phyloP scores from a whole-genome alignment of 148 eudicot genomes.

The Beta vulgaris region DNA sequence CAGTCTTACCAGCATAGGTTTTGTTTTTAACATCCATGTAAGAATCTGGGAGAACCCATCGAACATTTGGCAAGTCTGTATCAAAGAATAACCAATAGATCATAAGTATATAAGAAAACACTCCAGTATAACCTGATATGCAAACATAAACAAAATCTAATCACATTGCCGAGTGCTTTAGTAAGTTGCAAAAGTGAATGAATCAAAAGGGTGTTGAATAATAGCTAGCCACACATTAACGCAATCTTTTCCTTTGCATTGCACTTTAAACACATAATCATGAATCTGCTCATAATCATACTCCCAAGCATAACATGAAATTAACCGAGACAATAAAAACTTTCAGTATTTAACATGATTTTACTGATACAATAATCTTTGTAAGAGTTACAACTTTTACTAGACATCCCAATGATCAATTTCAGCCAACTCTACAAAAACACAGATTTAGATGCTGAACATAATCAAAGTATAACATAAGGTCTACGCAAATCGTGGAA shows the following conservation, averaged over 20 bases:
- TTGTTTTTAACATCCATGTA: slow-evolving; percentile 72
- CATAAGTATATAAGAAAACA: background rate
- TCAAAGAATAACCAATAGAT: background rate
- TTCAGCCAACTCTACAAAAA: no score
- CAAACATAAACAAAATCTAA: background rate
- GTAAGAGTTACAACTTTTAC: background rate
- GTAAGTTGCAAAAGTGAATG: background rate
- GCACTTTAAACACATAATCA: no score
- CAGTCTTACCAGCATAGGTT: slow-evolving; percentile 62
- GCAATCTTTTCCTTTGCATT: no score
- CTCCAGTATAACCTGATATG: background rate
- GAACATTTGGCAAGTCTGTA: slow-evolving; percentile 49
- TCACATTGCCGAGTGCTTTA: background rate
- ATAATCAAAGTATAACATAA: no score
- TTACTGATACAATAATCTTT: background rate
- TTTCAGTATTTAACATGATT: background rate
- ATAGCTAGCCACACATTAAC: no score
- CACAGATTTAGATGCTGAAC: no score
- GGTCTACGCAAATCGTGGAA: no score
- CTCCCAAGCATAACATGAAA: background rate
- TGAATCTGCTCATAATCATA: background rate
- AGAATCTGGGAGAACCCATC: slow-evolving; percentile 90
- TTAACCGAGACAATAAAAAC: background rate
- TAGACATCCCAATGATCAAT: no score
- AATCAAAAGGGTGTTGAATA: background rate